phyloP scores from a whole-genome alignment of 2,329 filamentous ascomycete species.

The Incumbomyces delicatus region DNA sequence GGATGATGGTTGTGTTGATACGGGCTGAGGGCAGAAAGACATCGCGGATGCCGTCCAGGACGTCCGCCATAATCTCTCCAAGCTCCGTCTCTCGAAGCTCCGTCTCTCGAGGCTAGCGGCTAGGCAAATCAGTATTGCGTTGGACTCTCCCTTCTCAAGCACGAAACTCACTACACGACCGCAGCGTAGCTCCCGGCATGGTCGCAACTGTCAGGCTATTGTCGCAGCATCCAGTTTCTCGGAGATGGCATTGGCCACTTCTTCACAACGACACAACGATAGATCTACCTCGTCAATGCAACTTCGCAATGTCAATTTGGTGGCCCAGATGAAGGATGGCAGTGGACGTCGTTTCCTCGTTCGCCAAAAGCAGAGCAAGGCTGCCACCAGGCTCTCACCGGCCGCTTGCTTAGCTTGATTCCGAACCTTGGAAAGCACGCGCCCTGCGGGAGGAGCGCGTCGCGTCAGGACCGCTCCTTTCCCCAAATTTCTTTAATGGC shows the following conservation, averaged over 20 bases:
- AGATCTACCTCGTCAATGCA: too few species aligned
- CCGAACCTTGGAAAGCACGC: too few species aligned
- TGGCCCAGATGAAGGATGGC: too few species aligned
- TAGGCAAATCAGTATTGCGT: neutral
- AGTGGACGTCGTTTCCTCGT: neutral
- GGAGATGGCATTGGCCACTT: neutral
- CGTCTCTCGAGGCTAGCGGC: neutral
- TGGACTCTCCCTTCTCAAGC: too few species aligned
- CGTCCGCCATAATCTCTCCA: neutral
- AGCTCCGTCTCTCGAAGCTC: too few species aligned
- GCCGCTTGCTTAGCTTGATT: too few species aligned
- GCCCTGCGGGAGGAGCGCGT: neutral
- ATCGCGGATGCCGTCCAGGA: too few species aligned
- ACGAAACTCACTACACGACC: constrained; percentile 1
- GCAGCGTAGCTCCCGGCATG: constrained; percentile 3
- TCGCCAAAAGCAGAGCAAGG: neutral
- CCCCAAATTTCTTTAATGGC: too few species aligned
- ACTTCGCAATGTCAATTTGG: too few species aligned
- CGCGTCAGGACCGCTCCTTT: constrained; percentile 4
- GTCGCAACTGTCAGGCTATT: neutral
- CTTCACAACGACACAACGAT: too few species aligned
- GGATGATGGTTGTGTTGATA: constrained; percentile 22
- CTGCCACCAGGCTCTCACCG: neutral
- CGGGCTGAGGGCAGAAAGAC: too few species aligned
- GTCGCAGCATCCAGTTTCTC: neutral